Percentiles rank a stretch among this genome's conserved stretches.
phyloP scores from a whole-genome alignment of 164 flowering plant genomes.

The Piper betle region DNA sequence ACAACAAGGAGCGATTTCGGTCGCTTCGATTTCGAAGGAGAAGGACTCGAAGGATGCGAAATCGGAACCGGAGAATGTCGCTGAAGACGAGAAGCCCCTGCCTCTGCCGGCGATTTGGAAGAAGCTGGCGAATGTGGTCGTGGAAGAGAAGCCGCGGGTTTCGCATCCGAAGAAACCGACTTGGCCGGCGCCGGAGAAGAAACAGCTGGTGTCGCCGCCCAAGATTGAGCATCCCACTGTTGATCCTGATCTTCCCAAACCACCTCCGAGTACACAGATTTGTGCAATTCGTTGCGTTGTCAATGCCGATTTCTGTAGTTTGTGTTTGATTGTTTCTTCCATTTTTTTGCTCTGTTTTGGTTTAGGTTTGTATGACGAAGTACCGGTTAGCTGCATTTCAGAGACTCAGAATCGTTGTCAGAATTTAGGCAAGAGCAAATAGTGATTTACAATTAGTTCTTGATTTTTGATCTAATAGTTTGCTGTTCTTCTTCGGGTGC shows the following conservation, averaged over 20 bases:
- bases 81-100: conserved; percentile 1
- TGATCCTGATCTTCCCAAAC: too few relatives aligned
- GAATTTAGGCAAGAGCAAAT: conserved; percentile 24
- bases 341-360: neutral
- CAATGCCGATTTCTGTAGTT: neutral
- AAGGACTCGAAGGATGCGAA: too few relatives aligned
- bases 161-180: too few relatives aligned
- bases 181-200: too few relatives aligned
- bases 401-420: conserved; percentile 39
- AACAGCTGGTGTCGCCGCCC: too few relatives aligned
- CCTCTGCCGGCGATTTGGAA: neutral
- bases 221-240: too few relatives aligned
- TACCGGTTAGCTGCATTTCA: conserved; percentile 10
- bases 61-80: conserved; percentile 7
- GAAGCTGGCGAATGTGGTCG: neutral
- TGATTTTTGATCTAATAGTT: too few relatives aligned
- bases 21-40: too few relatives aligned
- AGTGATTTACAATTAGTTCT: too few relatives aligned
- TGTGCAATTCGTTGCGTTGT: neutral
- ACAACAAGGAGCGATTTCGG: too few relatives aligned
- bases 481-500: neutral
- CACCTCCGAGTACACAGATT: too few relatives aligned
- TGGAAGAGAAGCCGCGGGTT: conserved; percentile 5
- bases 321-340: neutral
- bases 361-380: conserved; percentile 18